Evolutionary conservation across 2,329 filamentous ascomycete genomes (phyloP).

Genomic region (Metarhizium brunneum): DNA sequence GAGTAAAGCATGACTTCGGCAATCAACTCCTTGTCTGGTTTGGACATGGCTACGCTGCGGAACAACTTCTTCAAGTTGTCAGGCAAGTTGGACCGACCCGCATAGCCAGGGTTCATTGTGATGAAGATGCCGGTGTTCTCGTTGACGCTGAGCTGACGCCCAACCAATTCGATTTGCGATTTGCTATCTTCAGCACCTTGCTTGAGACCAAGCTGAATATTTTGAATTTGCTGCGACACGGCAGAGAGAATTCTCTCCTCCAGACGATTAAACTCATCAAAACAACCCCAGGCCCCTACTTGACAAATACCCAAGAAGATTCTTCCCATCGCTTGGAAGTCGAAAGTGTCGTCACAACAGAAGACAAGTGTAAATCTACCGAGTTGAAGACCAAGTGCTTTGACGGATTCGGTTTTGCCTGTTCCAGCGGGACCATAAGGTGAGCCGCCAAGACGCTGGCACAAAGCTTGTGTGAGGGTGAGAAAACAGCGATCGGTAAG

Average conservation of each 20-base stretch:
- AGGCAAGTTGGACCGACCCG: conserved; percentile 91
- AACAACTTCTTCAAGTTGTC: conserved; percentile 99
- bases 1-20: conserved; percentile 99
- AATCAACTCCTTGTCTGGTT: conserved; percentile 98
- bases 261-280: conserved; percentile 98
- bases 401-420: conserved; percentile 98
- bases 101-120: conserved; percentile 99
- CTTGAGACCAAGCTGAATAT: conserved; percentile 93
- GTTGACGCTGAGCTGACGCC: conserved; percentile 82
- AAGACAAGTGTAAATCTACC: conserved; percentile 98
- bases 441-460: conserved; percentile 89
- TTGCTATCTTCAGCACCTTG: conserved; percentile 74
- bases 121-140: conserved; percentile 97
- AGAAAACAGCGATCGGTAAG: conserved; percentile 98
- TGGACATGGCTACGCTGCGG: conserved; percentile 98
- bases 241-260: conserved; percentile 96
- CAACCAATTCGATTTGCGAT: conserved; percentile 87
- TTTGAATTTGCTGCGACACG: conserved; percentile 98
- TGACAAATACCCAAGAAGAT: conserved; percentile 99
- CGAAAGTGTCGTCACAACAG: conserved; percentile 98
- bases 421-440: conserved; percentile 97
- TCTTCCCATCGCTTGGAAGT: conserved; percentile 98
- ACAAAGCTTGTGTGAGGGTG: conserved; percentile 90
- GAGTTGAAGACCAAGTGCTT: conserved; percentile 90
- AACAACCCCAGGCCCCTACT: conserved; percentile 98